Evolutionary conservation across 345 rosid species (phyloP), one percentile per base, ranked within the genome.

Genomic region (Laguncularia racemosa): DNA sequence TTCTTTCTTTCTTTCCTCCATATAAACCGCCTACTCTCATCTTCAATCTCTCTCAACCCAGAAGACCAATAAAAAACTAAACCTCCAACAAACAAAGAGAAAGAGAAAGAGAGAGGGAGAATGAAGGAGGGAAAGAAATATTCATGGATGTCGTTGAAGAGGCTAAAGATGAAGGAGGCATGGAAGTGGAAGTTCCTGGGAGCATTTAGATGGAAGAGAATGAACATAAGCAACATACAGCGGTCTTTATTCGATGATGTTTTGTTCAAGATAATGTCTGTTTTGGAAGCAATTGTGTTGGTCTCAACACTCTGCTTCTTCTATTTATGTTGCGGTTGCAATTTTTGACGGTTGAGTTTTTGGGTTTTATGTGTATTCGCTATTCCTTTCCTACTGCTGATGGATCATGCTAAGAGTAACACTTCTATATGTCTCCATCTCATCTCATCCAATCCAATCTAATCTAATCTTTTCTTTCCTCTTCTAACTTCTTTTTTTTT

Each of bases 301-400:
- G 69, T 70, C 56, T 57, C 78, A 48, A 55, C 69, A 40, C 69
- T 77, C 46, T 70, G 81, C 33, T 73, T 70, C 78, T 77, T 77
- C 63, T 64, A 63, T 38, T 64, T 77, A 61, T 77, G 69, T 65
- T 73, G 76, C 58, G 73, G 81, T 67, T 77, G 78, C 75, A 65
- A 62, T 44, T 46, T 77, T 1, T 73, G 75, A 54, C 11, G 18
- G 6, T 20, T 13, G 40, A 33, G 40, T 33, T 33, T 33, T n/a
- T n/a, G n/a, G n/a, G n/a, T n/a, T n/a, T n/a, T n/a, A n/a, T n/a
- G n/a, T n/a, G n/a, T n/a, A n/a, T n/a, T n/a, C n/a, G n/a, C n/a
- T n/a, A n/a, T n/a, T n/a, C n/a, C n/a, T n/a, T n/a, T n/a, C n/a
- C n/a, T n/a, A n/a, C n/a, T n/a, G n/a, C n/a, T n/a, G n/a, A n/a